Evolutionary conservation across 805 yeast genomes (phyloP).

Genomic region (Metschnikowia rubicola): DNA sequence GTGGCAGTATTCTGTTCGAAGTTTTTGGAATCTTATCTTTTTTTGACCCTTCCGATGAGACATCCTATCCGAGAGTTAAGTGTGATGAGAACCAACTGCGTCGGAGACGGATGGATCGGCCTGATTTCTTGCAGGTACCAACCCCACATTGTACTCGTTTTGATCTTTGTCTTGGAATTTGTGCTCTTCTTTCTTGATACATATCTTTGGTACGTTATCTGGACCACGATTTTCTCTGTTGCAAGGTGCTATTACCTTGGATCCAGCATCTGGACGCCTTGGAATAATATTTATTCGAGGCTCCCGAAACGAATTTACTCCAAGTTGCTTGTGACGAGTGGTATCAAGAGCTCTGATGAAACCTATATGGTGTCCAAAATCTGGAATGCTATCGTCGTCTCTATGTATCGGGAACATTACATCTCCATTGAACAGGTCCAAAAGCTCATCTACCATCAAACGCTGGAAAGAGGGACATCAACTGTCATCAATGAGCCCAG

Average conservation of each 20-base stretch:
- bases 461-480: conserved; percentile 35
- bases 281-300: conserved; percentile 76
- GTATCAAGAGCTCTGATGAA: conserved; percentile 35
- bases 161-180: conserved; percentile 60
- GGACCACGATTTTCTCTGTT: conserved; percentile 73
- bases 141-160: conserved; percentile 50
- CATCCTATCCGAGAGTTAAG: conserved; percentile 53
- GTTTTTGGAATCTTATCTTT: conserved; percentile 85
- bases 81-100: conserved; percentile 53
- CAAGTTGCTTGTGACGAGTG: conserved; percentile 45
- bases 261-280: conserved; percentile 82
- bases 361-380: conserved; percentile 50
- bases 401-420: conserved; percentile 80
- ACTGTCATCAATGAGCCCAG: conserved; percentile 50
- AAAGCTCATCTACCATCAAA: conserved; percentile 57
- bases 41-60: conserved; percentile 79
- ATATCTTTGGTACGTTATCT: conserved; percentile 79
- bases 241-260: conserved; percentile 70
- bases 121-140: conserved; percentile 51
- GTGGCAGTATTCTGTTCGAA: conserved; percentile 62
- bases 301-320: conserved; percentile 74
- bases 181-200: conserved; percentile 76
- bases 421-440: conserved; percentile 71
- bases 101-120: conserved; percentile 59
- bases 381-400: conserved; percentile 82